These are phyloP conservation scores for Bipolaris oryzae DNA, from an alignment of 2,329 filamentous ascomycete species.

Conservation along the genomic window DNA sequence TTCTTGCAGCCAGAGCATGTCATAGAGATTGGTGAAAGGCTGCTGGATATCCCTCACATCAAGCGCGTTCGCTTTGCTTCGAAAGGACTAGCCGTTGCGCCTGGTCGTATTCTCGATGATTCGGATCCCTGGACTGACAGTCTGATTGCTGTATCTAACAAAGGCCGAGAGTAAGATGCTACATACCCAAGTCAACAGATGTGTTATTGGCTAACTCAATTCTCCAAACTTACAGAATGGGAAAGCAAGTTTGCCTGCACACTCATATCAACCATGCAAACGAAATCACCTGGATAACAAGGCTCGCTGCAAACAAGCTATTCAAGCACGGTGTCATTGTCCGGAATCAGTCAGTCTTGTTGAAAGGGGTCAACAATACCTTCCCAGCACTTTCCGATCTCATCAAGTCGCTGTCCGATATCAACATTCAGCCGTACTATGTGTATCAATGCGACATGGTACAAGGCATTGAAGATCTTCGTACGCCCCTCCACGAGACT, in stretches of 20 bases:
- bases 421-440: constrained; percentile 68
- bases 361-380: constrained; percentile 65
- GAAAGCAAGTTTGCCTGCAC: constrained; percentile 67
- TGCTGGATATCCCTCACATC: constrained; percentile 64
- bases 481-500: constrained; percentile 65
- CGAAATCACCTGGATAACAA: constrained; percentile 67
- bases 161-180: constrained; percentile 50
- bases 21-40: constrained; percentile 58
- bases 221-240: constrained; percentile 37
- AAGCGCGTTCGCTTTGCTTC: constrained; percentile 66
- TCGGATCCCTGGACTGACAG: constrained; percentile 61
- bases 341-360: constrained; percentile 65
- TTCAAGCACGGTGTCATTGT: constrained; percentile 60
- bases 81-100: constrained; percentile 66
- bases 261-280: constrained; percentile 70
- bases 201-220: background rate
- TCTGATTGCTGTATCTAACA: constrained; percentile 58
- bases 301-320: constrained; percentile 58
- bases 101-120: constrained; percentile 60
- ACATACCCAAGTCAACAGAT: no score
- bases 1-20: constrained; percentile 62
- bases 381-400: constrained; percentile 59
- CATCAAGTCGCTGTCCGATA: constrained; percentile 61
- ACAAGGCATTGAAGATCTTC: constrained; percentile 64
- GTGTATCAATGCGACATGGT: constrained; percentile 71